These are phyloP conservation scores for Gynandropsis gynandra DNA, from an alignment of 345 rosid species.

Conservation along the genomic window DNA sequence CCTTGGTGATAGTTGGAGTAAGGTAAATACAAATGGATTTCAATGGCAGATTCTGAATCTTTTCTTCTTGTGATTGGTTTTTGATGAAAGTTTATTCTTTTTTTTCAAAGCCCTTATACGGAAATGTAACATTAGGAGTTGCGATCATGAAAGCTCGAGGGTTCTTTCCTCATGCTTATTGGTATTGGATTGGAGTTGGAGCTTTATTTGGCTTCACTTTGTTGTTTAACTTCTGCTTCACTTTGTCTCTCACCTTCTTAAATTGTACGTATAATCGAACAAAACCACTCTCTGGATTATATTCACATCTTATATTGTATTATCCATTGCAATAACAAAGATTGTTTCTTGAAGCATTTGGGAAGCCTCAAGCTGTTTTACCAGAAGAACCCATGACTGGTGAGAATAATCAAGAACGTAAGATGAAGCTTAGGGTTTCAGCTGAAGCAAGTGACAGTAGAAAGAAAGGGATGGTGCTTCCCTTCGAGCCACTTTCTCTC, in stretches of 20 bases:
- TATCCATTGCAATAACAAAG: not conserved
- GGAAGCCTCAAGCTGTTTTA: slow-evolving; percentile 49
- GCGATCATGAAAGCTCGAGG: slow-evolving; percentile 38
- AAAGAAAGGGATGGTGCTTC: slow-evolving; percentile 60
- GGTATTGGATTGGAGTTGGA: slow-evolving; percentile 71
- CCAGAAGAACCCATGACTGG: slow-evolving; percentile 41
- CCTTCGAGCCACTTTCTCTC: slow-evolving; percentile 52
- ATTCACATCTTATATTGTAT: slow-evolving; percentile 1
- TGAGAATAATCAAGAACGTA: slow-evolving; percentile 34
- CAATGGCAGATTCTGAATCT: no score
- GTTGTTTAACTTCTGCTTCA: slow-evolving; percentile 40
- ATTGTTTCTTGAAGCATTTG: slow-evolving; percentile 41
- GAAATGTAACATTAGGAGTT: slow-evolving; percentile 34
- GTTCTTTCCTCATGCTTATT: slow-evolving; percentile 35
- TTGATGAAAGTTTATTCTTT: not conserved
- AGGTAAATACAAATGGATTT: no score
- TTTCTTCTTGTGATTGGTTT: slow-evolving; percentile 13
- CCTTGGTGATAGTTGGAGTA: slow-evolving; percentile 54
- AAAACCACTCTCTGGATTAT: slow-evolving; percentile 8
- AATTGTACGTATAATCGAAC: slow-evolving; percentile 41
- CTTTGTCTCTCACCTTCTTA: slow-evolving; percentile 47
- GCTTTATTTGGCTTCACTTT: slow-evolving; percentile 43
- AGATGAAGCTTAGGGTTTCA: not conserved
- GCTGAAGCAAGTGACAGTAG: slow-evolving; percentile 24
- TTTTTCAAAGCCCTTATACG: slow-evolving; percentile 19